These are phyloP conservation scores for Yamadazyma dushanensis DNA, from an alignment of 1,139 yeast genomes.

Conservation along the genomic window DNA sequence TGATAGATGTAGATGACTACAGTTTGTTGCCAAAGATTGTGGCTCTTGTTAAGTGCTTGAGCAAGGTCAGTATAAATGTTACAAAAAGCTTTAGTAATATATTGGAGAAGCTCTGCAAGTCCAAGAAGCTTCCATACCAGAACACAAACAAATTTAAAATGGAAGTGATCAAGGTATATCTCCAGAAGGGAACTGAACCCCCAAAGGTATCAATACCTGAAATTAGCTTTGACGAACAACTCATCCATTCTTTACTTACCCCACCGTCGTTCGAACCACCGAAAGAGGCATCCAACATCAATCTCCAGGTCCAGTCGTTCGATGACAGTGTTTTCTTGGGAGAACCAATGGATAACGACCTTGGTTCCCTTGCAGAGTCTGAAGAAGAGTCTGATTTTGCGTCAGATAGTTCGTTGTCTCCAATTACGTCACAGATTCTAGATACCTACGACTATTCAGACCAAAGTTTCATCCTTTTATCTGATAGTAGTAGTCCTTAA, in stretches of 20 bases:
- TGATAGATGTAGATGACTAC: constrained; percentile 19
- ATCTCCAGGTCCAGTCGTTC: neutral
- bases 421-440: constrained; percentile 6
- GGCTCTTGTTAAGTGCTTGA: constrained; percentile 16
- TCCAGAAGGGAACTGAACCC: constrained; percentile 1
- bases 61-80: constrained; percentile 12
- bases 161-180: constrained; percentile 7
- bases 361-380: neutral
- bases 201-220: constrained; percentile 7
- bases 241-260: constrained; percentile 10
- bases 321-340: neutral
- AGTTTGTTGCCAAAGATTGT: constrained; percentile 14
- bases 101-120: constrained; percentile 15
- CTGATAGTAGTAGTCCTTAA: constrained; percentile 1
- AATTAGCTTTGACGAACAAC: constrained; percentile 12
- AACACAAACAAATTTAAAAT: neutral
- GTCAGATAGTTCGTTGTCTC: constrained; percentile 8
- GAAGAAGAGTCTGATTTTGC: neutral
- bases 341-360: constrained; percentile 1
- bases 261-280: constrained; percentile 6
- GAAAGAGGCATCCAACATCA: neutral
- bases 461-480: constrained; percentile 6
- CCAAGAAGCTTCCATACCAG: constrained; percentile 8
- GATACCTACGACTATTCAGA: constrained; percentile 1
- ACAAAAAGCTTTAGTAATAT: constrained; percentile 14